Evolutionary conservation across 208 protist genomes (phyloP).

Genomic region (Crithidia mellificae): DNA sequence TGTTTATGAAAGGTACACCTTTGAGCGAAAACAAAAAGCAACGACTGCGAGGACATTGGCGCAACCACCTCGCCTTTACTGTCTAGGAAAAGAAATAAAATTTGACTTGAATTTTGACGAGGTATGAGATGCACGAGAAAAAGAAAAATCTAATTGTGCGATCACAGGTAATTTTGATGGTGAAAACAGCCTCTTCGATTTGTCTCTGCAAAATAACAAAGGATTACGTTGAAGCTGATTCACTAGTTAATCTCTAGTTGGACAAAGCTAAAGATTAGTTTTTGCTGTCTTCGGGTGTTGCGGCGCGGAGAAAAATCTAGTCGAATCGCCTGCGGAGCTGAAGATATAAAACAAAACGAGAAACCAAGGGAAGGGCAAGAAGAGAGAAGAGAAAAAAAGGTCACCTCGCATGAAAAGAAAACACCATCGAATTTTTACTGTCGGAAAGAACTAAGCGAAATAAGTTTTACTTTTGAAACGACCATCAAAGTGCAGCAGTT

Average conservation of each 20-base stretch:
- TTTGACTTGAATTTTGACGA: neutral
- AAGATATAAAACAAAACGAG: neutral
- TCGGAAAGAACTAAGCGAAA: constrained; percentile 2
- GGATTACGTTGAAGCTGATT: neutral
- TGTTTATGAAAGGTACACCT: neutral
- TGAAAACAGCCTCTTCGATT: constrained; percentile 2
- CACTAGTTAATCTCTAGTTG: neutral
- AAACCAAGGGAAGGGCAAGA: constrained; percentile 7
- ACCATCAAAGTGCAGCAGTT: neutral
- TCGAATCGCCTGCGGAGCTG: neutral
- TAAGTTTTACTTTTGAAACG: constrained; percentile 17
- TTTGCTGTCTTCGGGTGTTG: neutral
- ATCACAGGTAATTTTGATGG: constrained; percentile 12
- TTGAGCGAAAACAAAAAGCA: neutral
- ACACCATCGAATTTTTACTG: neutral
- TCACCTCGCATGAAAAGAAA: neutral
- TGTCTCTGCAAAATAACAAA: neutral
- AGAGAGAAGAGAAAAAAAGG: constrained; percentile 12
- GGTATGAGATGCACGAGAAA: constrained; percentile 11
- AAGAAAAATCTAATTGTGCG: constrained; percentile 2
- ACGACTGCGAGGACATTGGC: neutral
- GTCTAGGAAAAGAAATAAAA: constrained; percentile 3
- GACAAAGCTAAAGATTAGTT: neutral
- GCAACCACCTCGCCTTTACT: neutral
- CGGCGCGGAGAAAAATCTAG: neutral